These are phyloP conservation scores for Pseudogymnoascus sp. DNA, from an alignment of 2,329 filamentous ascomycete species.

Conservation along the genomic window DNA sequence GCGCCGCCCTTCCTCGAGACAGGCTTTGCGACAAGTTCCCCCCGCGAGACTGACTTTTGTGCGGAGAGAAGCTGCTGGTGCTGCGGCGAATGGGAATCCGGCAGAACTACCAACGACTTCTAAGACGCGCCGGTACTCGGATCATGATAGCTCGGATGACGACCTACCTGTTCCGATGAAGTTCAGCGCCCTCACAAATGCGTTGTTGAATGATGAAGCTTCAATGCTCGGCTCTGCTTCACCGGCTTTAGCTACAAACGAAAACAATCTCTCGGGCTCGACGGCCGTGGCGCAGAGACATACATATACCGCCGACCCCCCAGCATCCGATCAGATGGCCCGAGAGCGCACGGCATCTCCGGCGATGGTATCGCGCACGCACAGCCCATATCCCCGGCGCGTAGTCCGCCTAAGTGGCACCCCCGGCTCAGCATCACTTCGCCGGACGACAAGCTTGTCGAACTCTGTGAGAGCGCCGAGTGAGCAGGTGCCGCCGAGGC, in stretches of 20 bases:
- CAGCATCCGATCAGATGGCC: not conserved
- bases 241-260: not conserved
- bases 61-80: slow-evolving; percentile 13
- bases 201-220: slow-evolving; percentile 58
- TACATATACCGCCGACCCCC: not conserved
- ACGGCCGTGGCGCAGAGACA: not conserved
- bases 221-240: slow-evolving; percentile 23
- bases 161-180: slow-evolving; percentile 88
- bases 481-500: slow-evolving; percentile 9
- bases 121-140: slow-evolving; percentile 37
- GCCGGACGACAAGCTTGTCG: slow-evolving; percentile 23
- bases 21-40: slow-evolving; percentile 40
- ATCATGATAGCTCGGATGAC: slow-evolving; percentile 87
- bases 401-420: slow-evolving; percentile 27
- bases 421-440: slow-evolving; percentile 21
- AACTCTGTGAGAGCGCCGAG: slow-evolving; percentile 19
- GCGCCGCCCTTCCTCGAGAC: slow-evolving; percentile 44
- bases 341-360: not conserved
- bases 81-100: not conserved
- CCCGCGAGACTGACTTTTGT: slow-evolving; percentile 35
- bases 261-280: not conserved
- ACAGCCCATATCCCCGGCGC: slow-evolving; percentile 24
- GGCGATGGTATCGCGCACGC: not conserved
- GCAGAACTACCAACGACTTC: slow-evolving; percentile 11
- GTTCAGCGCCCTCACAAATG: slow-evolving; percentile 86